These are phyloP conservation scores for Metschnikowia aberdeeniae DNA, from an alignment of 805 yeast species.

Conservation along the genomic window DNA sequence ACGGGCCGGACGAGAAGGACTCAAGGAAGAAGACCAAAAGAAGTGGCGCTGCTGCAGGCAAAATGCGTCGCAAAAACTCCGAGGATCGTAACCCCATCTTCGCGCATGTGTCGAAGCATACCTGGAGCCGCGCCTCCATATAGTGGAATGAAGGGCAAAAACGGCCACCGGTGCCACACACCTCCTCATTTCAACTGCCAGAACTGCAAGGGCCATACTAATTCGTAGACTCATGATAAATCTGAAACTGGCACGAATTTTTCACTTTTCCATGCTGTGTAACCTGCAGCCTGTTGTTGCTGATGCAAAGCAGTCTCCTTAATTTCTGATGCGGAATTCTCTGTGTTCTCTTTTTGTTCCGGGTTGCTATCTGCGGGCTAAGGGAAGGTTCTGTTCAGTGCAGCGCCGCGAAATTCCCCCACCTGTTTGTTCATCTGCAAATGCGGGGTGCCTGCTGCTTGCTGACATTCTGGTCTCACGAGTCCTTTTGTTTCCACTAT, in stretches of 20 bases:
- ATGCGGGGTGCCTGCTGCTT: constrained; percentile 1
- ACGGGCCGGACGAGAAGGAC: too few species aligned
- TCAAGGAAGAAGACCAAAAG: too few species aligned
- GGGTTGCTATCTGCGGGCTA: constrained; percentile 2
- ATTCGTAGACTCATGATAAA: too few species aligned
- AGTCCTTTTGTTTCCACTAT: neutral
- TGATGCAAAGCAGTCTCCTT: too few species aligned
- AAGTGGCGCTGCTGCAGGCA: too few species aligned
- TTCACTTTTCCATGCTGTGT: too few species aligned
- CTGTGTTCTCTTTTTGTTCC: neutral
- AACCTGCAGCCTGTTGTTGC: too few species aligned
- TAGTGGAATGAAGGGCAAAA: neutral
- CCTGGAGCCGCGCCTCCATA: constrained; percentile 4
- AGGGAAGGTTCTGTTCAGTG: constrained; percentile 2
- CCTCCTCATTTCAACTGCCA: neutral
- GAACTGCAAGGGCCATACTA: neutral
- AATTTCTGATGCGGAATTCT: neutral
- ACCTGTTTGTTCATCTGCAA: constrained; percentile 1
- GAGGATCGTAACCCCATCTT: constrained; percentile 1
- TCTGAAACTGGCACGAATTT: too few species aligned
- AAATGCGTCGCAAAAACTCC: neutral
- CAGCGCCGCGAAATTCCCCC: constrained; percentile 5
- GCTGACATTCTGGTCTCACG: neutral
- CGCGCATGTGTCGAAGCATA: constrained; percentile 4
- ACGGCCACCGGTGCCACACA: neutral